Evolutionary conservation across 176 grass and related monocot genomes (phyloP).

Genomic region (Tillandsia leiboldiana): DNA sequence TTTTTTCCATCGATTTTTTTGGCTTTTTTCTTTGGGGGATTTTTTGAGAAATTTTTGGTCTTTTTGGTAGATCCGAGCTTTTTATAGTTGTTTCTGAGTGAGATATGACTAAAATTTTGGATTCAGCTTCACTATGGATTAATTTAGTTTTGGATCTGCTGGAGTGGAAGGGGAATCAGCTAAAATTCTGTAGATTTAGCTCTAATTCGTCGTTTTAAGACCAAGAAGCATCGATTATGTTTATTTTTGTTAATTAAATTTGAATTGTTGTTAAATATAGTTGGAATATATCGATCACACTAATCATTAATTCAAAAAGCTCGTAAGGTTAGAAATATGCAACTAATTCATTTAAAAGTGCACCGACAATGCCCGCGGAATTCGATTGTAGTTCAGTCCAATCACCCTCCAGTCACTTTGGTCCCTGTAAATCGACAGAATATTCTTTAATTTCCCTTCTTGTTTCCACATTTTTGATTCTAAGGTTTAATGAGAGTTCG

Average conservation of each 20-base stretch:
- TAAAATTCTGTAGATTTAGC: neutral
- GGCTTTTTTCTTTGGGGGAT: neutral
- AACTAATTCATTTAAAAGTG: too few species aligned
- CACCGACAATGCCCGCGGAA: too few species aligned
- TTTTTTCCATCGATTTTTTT: neutral
- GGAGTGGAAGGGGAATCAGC: neutral
- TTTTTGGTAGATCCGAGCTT: neutral
- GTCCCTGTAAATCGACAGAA: too few species aligned
- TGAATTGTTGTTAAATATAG: neutral
- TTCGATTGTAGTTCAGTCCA: too few species aligned
- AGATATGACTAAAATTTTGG: neutral
- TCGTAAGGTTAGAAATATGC: too few species aligned
- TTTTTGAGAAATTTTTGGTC: neutral
- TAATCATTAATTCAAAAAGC: too few species aligned
- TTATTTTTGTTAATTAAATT: neutral
- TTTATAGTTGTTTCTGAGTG: neutral
- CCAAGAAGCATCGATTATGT: neutral
- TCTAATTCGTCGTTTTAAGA: neutral
- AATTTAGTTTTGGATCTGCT: neutral
- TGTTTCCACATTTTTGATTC: slow-evolving; percentile 7
- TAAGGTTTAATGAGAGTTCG: neutral
- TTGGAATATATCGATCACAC: neutral
- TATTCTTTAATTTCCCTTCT: neutral
- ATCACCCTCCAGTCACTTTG: too few species aligned
- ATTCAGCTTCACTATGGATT: neutral